Conservation (phyloP, 441 rosid species). For the Viola pubescens region DNA sequence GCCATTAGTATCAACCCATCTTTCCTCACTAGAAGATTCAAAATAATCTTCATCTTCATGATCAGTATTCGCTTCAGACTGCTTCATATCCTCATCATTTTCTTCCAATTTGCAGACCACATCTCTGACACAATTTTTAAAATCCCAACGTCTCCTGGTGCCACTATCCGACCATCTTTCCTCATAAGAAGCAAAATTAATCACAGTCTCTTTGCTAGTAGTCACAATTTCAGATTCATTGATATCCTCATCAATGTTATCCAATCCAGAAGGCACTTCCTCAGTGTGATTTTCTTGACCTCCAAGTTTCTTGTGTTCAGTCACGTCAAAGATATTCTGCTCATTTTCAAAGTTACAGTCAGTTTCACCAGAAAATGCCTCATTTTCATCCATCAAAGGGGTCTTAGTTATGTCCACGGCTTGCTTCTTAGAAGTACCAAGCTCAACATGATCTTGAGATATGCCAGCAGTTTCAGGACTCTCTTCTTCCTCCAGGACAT, state of each 20-base stretch:
- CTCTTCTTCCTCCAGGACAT: conserved; percentile 31
- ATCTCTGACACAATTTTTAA: conserved; percentile 12
- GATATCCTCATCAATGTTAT: conserved; percentile 32
- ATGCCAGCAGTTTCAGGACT: conserved; percentile 31
- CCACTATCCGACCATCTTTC: conserved; percentile 25
- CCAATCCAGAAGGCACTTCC: conserved; percentile 35
- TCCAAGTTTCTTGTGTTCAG: conserved; percentile 24
- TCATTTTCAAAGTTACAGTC: conserved; percentile 28
- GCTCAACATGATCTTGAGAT: conserved; percentile 29
- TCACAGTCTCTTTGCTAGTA: conserved; percentile 16
- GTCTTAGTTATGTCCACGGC: conserved; percentile 17
- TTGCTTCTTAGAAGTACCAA: conserved; percentile 29
- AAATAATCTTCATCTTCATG: conserved; percentile 24
- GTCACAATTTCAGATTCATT: conserved; percentile 10
- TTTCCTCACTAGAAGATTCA: conserved; percentile 25
- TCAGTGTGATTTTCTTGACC: conserved; percentile 33
- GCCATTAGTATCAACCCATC: conserved; percentile 8
- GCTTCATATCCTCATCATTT: conserved; percentile 9
- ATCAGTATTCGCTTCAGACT: conserved; percentile 24
- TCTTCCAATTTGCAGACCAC: conserved; percentile 10
- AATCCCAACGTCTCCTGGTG: conserved; percentile 10
- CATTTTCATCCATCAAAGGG: conserved; percentile 17
- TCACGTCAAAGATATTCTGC: conserved; percentile 24
- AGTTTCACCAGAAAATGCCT: conserved; percentile 24
- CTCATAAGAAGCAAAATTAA: conserved; percentile 15